phyloP scores from a whole-genome alignment of 345 rosid species.

The Nephelium lappaceum region DNA sequence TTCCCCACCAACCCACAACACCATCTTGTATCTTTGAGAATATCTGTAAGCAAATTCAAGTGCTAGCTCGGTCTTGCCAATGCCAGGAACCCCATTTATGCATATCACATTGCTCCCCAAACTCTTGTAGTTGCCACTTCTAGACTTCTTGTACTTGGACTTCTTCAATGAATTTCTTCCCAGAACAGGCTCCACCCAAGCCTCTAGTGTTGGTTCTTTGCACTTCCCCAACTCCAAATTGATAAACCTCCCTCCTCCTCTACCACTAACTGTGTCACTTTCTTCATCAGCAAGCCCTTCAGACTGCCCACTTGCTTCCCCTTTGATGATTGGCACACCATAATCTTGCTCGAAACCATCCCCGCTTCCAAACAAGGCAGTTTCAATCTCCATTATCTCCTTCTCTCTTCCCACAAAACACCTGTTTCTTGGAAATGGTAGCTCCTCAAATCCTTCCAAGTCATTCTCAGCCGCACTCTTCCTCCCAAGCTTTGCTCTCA shows the following conservation, averaged over 20 bases:
- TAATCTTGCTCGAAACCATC: constrained; percentile 49
- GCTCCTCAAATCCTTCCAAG: constrained; percentile 59
- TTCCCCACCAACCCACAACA: constrained; percentile 92
- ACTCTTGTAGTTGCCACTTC: constrained; percentile 56
- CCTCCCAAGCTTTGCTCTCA: constrained; percentile 78
- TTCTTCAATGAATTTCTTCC: constrained; percentile 68
- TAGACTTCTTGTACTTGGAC: constrained; percentile 67
- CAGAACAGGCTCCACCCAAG: constrained; percentile 60
- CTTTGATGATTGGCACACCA: constrained; percentile 47
- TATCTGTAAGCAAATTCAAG: constrained; percentile 81
- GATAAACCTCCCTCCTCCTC: constrained; percentile 67
- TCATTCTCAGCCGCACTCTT: constrained; percentile 65
- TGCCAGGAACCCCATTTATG: constrained; percentile 73
- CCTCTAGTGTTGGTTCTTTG: constrained; percentile 63
- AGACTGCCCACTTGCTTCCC: constrained; percentile 77
- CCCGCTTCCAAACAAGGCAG: constrained; percentile 64
- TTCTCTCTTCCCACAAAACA: constrained; percentile 79
- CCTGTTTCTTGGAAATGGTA: constrained; percentile 74
- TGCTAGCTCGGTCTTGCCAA: constrained; percentile 89
- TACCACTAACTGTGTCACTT: constrained; percentile 43
- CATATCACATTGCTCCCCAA: constrained; percentile 63
- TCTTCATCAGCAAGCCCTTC: constrained; percentile 85
- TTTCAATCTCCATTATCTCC: constrained; percentile 74
- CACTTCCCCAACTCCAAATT: constrained; percentile 69
- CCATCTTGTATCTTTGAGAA: constrained; percentile 87